Evolutionary conservation across 306 rosid genomes (phyloP).

Genomic region (Urtica urens): DNA sequence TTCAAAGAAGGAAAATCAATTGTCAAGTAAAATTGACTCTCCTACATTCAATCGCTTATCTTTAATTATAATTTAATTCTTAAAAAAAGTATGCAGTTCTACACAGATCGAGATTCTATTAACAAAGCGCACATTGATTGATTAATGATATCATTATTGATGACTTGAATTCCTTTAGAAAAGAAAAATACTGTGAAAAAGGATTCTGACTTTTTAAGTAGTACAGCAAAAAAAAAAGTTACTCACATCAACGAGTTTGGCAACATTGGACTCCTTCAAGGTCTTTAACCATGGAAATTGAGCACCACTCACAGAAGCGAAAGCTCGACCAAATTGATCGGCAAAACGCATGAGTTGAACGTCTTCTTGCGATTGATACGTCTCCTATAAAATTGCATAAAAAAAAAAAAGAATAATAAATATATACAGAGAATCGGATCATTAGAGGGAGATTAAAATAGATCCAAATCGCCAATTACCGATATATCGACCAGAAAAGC

Average conservation of each 20-base stretch:
- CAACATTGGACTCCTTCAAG: conserved; percentile 52
- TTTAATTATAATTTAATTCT: too few species aligned
- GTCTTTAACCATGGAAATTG: conserved; percentile 75
- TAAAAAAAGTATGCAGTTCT: too few species aligned
- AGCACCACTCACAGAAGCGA: conserved; percentile 42
- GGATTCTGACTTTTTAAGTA: too few species aligned
- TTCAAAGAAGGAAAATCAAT: too few species aligned
- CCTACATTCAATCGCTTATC: too few species aligned
- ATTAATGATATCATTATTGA: too few species aligned
- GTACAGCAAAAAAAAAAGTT: background rate
- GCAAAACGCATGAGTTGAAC: conserved; percentile 60
- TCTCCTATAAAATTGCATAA: conserved; percentile 26
- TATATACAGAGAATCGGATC: background rate
- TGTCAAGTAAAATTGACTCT: too few species aligned
- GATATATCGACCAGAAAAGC: conserved; percentile 48
- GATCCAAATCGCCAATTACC: conserved; percentile 23
- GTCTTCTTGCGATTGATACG: conserved; percentile 50
- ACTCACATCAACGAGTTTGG: conserved; percentile 57
- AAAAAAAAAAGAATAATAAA: background rate
- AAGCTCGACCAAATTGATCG: conserved; percentile 65
- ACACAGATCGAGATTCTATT: too few species aligned
- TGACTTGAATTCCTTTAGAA: too few species aligned
- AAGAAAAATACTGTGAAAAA: too few species aligned
- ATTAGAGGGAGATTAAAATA: conserved; percentile 1
- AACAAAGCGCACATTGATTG: too few species aligned